Percentiles rank a stretch among this genome's conserved stretches.
Conservation (phyloP, 129 eudicot genomes). For the Erigeron canadensis region DNA sequence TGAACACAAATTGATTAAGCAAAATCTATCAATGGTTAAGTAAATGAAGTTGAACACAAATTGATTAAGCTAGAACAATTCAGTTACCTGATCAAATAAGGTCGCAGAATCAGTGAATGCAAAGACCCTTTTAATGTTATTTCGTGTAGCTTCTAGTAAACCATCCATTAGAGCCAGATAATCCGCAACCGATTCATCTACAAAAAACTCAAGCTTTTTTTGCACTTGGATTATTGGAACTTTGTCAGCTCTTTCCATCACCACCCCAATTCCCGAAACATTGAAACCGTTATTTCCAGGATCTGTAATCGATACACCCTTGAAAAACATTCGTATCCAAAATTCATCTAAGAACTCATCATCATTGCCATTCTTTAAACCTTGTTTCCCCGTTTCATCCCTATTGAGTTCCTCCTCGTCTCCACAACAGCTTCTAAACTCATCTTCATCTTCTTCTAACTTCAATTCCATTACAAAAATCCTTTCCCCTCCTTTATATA, state of each 20-base stretch:
- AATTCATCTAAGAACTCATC: conserved; percentile 43
- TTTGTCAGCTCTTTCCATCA: conserved; percentile 53
- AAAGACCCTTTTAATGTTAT: conserved; percentile 48
- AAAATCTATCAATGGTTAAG: background rate
- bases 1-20: background rate
- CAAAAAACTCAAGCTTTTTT: conserved; percentile 88
- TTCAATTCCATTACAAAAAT: conserved; percentile 26
- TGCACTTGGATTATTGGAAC: conserved; percentile 62
- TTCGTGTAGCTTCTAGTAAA: conserved; percentile 52
- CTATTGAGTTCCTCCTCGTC: conserved; percentile 59
- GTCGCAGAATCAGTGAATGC: conserved; percentile 69
- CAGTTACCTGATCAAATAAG: conserved; percentile 66
- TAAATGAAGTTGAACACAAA: background rate
- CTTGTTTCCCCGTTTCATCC: conserved; percentile 43
- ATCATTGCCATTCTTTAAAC: conserved; percentile 13
- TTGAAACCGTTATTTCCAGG: conserved; percentile 51
- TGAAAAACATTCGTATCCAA: conserved; percentile 72
- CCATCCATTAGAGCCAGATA: conserved; percentile 94
- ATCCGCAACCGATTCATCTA: conserved; percentile 71
- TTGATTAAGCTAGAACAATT: background rate
- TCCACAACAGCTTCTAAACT: conserved; percentile 86
- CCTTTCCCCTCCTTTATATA: conserved; percentile 32
- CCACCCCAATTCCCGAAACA: conserved; percentile 85
- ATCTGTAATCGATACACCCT: conserved; percentile 65
- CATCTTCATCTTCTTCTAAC: conserved; percentile 82